Base-by-base conservation (phyloP, 176 grass and related monocot genomes). In the Bolboschoenus planiculmis region DNA sequence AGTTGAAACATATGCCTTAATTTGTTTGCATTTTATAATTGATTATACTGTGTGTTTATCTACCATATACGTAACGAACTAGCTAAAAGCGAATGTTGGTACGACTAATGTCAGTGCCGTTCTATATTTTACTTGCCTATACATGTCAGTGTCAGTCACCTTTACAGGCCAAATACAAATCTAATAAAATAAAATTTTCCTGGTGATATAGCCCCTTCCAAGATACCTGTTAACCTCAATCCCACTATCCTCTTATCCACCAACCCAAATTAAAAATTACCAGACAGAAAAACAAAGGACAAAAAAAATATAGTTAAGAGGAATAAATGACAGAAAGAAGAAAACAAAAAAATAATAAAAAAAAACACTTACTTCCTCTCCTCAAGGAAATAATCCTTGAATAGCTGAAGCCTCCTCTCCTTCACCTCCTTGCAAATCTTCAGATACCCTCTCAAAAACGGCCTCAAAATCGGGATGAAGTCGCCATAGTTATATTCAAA, bases 401-500 rank as follows among this genome's bases (percentile, higher is more conserved):
- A 97, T 10, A 97, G 85, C 83, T 83, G 80, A 56, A 97, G 89
- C 9, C 94, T 88, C 1, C 70, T 87, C 66, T 97, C 91, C 79
- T 97, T 92, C 56, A 97, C 85, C 56, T 97, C 80, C 79, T 92
- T 81, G 88, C 94, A 97, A 44, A 90, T 82, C 88, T 81, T 87
- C 83, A 94, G 88, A 87, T 94, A 97, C 0, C 88, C 90, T 40
- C 91, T 86, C 55, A 97, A 83, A 79, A 97, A 86, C 0, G 91
- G 91, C 5, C 91, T 86, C 39, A 97, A 80, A 56, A 97, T 82
- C 27, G 90, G 94, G 87, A 97, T 97, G 86, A 97, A 97, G 43
- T 97, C 94, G 18, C 94, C 94, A 43, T 97, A 97, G 77, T 97
- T 97, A 67, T 97, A 97, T 61, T 97, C 94, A 56, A 97, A 97